Conservation (phyloP, 495 filamentous ascomycete species). For the Penicillium desertorum region DNA sequence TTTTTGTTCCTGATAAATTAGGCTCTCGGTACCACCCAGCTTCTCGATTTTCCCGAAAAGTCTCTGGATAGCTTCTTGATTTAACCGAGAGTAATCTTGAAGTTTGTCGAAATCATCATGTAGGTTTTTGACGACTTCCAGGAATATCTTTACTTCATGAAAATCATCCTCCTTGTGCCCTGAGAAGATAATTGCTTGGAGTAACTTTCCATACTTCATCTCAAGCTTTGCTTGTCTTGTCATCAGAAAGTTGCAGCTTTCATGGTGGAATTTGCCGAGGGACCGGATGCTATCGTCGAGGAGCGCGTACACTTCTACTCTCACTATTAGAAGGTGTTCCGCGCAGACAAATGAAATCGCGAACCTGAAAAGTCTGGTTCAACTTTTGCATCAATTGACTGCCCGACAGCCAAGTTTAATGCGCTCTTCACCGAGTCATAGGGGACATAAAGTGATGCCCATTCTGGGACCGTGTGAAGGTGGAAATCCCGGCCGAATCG, state of each 20-base stretch:
- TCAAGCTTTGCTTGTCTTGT: neutral
- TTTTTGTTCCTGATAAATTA: conserved; percentile 5
- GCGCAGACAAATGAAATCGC: neutral
- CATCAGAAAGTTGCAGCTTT: neutral
- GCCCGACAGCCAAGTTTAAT: conserved; percentile 9
- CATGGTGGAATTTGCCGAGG: neutral
- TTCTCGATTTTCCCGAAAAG: conserved; percentile 14
- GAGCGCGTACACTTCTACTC: conserved; percentile 1
- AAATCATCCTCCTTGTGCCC: neutral
- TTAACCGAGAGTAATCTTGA: conserved; percentile 14
- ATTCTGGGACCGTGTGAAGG: conserved; percentile 23
- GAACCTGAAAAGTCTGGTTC: conserved; percentile 4
- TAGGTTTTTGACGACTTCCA: neutral
- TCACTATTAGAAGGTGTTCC: neutral
- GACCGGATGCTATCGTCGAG: neutral
- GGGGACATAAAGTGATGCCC: conserved; percentile 24
- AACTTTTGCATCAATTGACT: neutral
- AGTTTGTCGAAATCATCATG: conserved; percentile 14
- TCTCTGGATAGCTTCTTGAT: conserved; percentile 13
- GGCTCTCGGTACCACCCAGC: neutral
- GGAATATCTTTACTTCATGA: neutral
- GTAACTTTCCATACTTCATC: conserved; percentile 1
- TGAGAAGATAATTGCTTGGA: neutral
- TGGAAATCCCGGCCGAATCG: conserved; percentile 23
- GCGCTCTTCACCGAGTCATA: conserved; percentile 23